Evolutionary conservation across 768 basidiomycete genomes (phyloP).

Genomic region (Jaapia argillacea): DNA sequence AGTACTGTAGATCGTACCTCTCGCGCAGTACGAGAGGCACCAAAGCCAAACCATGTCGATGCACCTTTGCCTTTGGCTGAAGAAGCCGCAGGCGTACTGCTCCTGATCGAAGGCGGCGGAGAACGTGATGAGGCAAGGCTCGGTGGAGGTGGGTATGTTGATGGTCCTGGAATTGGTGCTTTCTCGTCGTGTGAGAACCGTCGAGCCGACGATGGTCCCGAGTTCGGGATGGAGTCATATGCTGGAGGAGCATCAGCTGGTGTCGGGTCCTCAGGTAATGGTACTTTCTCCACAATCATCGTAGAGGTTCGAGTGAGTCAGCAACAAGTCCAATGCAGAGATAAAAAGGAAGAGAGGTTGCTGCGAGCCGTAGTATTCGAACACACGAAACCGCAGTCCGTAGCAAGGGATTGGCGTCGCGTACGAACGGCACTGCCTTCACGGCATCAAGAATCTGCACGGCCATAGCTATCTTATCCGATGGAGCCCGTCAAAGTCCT

Average conservation of each 20-base stretch:
- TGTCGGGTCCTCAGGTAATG: slow-evolving; percentile 15
- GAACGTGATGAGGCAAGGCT: background rate
- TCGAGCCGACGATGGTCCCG: background rate
- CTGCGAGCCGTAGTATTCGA: no score
- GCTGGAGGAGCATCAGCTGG: slow-evolving; percentile 18
- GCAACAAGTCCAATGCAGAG: no score
- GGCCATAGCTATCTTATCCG: no score
- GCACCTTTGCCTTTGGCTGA: slow-evolving; percentile 1
- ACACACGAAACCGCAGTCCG: no score
- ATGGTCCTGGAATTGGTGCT: background rate
- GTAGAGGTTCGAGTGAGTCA: background rate
- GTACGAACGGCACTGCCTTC: no score
- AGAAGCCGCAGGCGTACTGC: background rate
- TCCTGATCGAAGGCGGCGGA: no score
- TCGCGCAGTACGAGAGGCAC: slow-evolving; percentile 20
- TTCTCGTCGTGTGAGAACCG: background rate
- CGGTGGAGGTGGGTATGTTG: background rate
- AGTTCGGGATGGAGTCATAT: slow-evolving; percentile 9
- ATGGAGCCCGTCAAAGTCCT: no score
- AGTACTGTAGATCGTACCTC: slow-evolving; percentile 46
- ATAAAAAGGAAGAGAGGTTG: no score
- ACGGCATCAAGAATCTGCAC: no score
- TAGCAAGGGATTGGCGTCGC: no score
- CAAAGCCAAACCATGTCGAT: slow-evolving; percentile 10
- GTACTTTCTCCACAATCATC: slow-evolving; percentile 17